Evolutionary conservation across 306 rosid species (phyloP).

Genomic region (Sechiopsis laciniata): DNA sequence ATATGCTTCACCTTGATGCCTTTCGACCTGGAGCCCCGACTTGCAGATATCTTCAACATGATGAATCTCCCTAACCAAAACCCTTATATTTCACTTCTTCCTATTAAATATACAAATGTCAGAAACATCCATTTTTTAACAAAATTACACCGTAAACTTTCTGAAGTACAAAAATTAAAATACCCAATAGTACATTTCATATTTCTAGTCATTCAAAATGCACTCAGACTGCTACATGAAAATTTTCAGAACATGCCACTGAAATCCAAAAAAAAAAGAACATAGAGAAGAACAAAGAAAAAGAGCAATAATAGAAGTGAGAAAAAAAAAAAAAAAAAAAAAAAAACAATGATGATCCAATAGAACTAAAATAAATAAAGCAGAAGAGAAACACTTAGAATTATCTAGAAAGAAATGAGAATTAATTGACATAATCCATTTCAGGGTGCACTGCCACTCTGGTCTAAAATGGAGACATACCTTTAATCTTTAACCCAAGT

Average conservation of each 20-base stretch:
- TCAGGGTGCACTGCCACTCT: no score
- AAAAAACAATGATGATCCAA: no score
- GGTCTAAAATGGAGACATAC: not conserved
- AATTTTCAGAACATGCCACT: not conserved
- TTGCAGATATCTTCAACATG: slow-evolving; percentile 64
- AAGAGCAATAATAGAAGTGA: not conserved
- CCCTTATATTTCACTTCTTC: not conserved
- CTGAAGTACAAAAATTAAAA: not conserved
- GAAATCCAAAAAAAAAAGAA: not conserved
- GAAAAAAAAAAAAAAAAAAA: not conserved
- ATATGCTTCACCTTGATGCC: slow-evolving; percentile 67
- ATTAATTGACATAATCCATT: not conserved
- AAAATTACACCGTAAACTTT: not conserved
- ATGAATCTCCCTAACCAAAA: slow-evolving; percentile 22
- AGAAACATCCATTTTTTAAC: not conserved
- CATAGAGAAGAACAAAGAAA: not conserved
- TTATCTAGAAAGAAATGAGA: not conserved
- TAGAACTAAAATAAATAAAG: no score
- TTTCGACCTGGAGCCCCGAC: slow-evolving; percentile 65
- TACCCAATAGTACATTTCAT: not conserved
- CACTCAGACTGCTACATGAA: not conserved
- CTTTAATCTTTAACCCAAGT: not conserved
- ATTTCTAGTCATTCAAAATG: not conserved
- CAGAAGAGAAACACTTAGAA: not conserved
- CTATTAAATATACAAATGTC: slow-evolving; percentile 8